Conservation (phyloP, 2,329 filamentous ascomycete genomes). For the Ambrosiella cleistominuta region DNA sequence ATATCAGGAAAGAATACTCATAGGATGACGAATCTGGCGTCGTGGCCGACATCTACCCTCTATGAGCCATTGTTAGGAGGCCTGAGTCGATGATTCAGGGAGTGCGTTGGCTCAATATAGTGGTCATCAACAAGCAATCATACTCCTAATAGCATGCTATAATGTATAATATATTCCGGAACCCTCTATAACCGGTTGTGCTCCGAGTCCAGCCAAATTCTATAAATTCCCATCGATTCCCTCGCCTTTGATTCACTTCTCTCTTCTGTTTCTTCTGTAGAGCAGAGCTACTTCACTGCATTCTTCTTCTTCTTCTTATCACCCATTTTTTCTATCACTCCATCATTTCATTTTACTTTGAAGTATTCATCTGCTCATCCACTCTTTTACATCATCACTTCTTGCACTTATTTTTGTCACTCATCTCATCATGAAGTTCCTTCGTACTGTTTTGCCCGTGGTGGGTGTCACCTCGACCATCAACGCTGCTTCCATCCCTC, state of each 20-base stretch:
- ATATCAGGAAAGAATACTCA: no score
- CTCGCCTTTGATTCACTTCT: background rate
- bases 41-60: no score
- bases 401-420: background rate
- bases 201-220: background rate
- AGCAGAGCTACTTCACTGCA: conserved; percentile 2
- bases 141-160: background rate
- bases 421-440: conserved; percentile 12
- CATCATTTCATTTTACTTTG: conserved; percentile 3
- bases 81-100: no score
- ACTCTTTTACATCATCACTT: background rate
- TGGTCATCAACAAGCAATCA: background rate
- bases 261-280: conserved; percentile 6
- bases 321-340: background rate
- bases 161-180: background rate
- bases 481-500: conserved; percentile 10
- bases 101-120: no score
- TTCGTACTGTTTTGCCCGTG: conserved; percentile 12
- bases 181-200: background rate
- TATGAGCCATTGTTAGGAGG: no score
- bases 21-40: no score
- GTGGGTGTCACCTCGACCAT: conserved; percentile 12
- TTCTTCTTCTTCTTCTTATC: conserved; percentile 8
- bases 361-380: background rate
- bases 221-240: conserved; percentile 2